phyloP scores from a whole-genome alignment of 2,329 filamentous ascomycete species.

The Colletotrichum chrysophilum region DNA sequence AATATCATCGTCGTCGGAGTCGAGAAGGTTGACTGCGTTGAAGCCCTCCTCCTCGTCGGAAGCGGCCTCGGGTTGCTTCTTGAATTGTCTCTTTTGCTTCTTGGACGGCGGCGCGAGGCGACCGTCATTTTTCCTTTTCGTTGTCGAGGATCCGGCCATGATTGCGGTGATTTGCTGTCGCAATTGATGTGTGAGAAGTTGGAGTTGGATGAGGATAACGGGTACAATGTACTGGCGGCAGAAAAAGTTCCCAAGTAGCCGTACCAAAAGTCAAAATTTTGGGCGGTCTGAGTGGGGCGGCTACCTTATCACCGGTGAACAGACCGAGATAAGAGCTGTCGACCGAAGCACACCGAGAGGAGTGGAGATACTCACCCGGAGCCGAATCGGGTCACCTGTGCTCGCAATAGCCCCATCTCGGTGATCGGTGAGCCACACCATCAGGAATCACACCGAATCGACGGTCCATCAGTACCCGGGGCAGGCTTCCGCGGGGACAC shows the following conservation, averaged over 20 bases:
- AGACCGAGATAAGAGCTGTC: background rate
- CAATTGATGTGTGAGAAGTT: background rate
- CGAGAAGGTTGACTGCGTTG: slow-evolving; percentile 57
- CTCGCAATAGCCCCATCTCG: background rate
- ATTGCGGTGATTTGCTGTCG: background rate
- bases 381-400: rapidly evolving
- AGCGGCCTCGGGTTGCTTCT: slow-evolving; percentile 60
- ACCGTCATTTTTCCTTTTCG: slow-evolving; percentile 38
- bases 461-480: background rate
- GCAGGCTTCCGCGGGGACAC: background rate
- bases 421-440: background rate
- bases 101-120: slow-evolving; percentile 50
- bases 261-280: slow-evolving; percentile 14
- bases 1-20: slow-evolving; percentile 63
- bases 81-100: slow-evolving; percentile 49
- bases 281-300: slow-evolving; percentile 5
- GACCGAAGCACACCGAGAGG: rapidly evolving
- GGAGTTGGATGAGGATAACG: background rate
- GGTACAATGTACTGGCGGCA: background rate
- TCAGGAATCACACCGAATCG: background rate
- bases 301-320: background rate
- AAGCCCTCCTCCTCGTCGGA: slow-evolving; percentile 49
- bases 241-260: background rate
- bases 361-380: rapidly evolving
- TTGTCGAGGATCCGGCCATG: slow-evolving; percentile 33